Evolutionary conservation across 176 grass and related monocot species (phyloP).

Genomic region (Zea mays): DNA sequence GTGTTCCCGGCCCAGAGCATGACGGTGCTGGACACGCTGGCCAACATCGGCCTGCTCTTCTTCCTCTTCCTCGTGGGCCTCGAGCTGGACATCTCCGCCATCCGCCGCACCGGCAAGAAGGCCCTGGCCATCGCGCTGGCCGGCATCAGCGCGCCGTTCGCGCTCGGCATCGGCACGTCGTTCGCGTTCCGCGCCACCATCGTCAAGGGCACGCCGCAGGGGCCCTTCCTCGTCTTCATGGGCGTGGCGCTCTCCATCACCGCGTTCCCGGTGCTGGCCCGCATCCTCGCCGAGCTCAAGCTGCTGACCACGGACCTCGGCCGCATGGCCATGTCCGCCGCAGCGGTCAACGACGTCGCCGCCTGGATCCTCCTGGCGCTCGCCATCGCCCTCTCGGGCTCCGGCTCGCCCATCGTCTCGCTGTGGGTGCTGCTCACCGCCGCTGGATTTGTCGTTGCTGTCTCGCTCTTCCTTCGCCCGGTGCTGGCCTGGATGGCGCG

Average conservation of each 20-base stretch:
- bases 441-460: constrained; percentile 37
- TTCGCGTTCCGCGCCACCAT: constrained; percentile 59
- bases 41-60: constrained; percentile 83
- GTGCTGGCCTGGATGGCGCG: constrained; percentile 58
- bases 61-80: constrained; percentile 90
- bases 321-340: constrained; percentile 71
- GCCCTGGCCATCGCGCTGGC: constrained; percentile 55
- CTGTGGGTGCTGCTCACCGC: constrained; percentile 74
- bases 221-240: constrained; percentile 74
- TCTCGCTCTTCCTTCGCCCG: constrained; percentile 46
- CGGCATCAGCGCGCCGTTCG: constrained; percentile 61
- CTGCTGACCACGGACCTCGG: constrained; percentile 70
- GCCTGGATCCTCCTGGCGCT: constrained; percentile 80
- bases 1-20: constrained; percentile 64
- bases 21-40: constrained; percentile 74
- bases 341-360: constrained; percentile 62
- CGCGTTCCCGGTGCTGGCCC: constrained; percentile 72
- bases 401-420: constrained; percentile 55
- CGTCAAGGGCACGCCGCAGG: constrained; percentile 46
- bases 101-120: constrained; percentile 71
- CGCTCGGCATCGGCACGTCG: constrained; percentile 59
- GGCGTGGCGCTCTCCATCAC: constrained; percentile 87
- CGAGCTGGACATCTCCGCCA: constrained; percentile 64
- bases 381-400: constrained; percentile 58
- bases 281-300: constrained; percentile 82